These are phyloP conservation scores for Margaritispora aquatica DNA, from an alignment of 495 filamentous ascomycete species.

Conservation along the genomic window DNA sequence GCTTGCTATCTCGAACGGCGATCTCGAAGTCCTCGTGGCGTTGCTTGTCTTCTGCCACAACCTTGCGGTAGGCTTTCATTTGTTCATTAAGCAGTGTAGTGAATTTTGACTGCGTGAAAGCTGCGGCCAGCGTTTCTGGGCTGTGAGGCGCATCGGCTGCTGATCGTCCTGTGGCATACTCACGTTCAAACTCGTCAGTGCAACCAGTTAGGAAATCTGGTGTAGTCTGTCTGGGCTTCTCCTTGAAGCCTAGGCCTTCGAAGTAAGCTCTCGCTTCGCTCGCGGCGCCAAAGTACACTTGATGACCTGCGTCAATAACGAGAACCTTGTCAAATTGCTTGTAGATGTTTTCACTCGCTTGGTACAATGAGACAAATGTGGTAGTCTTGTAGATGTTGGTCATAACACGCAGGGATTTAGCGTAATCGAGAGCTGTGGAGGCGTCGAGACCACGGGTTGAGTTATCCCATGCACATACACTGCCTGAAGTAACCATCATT, in stretches of 20 bases:
- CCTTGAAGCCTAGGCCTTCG: slow-evolving; percentile 71
- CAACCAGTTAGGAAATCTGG: slow-evolving; percentile 82
- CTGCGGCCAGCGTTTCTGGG: slow-evolving; percentile 55
- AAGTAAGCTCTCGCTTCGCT: slow-evolving; percentile 70
- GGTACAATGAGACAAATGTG: slow-evolving; percentile 73
- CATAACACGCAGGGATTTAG: slow-evolving; percentile 58
- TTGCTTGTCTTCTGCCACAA: slow-evolving; percentile 53
- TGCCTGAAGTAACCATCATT: slow-evolving; percentile 53
- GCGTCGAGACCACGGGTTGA: slow-evolving; percentile 76
- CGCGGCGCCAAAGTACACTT: slow-evolving; percentile 76
- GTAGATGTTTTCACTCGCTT: slow-evolving; percentile 81
- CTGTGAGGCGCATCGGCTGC: slow-evolving; percentile 58
- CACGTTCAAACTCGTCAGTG: slow-evolving; percentile 77
- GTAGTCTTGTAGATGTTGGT: slow-evolving; percentile 62
- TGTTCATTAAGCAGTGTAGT: slow-evolving; percentile 51
- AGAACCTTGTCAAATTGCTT: slow-evolving; percentile 82
- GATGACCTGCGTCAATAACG: slow-evolving; percentile 69
- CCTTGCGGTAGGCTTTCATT: slow-evolving; percentile 59
- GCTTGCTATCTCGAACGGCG: slow-evolving; percentile 74
- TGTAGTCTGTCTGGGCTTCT: slow-evolving; percentile 76
- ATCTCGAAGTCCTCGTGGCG: slow-evolving; percentile 67
- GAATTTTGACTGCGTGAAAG: slow-evolving; percentile 60
- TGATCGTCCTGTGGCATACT: slow-evolving; percentile 60
- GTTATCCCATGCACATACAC: slow-evolving; percentile 80
- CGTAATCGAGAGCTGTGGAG: slow-evolving; percentile 73